Percentiles rank a stretch among this genome's conserved stretches.
phyloP scores from a whole-genome alignment of 306 rosid species.

The Medicago truncatula region DNA sequence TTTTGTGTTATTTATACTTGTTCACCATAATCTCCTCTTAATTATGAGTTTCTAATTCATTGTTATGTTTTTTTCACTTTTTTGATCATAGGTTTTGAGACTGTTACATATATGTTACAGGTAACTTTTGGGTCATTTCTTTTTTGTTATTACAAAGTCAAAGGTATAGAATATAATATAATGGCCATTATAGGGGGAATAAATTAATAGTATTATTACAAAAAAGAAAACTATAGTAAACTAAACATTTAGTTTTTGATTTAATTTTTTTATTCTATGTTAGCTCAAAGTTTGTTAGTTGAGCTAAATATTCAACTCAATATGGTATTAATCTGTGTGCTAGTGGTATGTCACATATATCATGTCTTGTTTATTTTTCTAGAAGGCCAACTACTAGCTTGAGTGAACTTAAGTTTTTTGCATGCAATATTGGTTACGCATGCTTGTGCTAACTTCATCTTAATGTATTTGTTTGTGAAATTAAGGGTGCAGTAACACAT shows the following conservation, averaged over 20 bases:
- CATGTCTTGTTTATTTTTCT: constrained; percentile 31
- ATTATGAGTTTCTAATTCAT: constrained; percentile 44
- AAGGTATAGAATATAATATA: background rate
- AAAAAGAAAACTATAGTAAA: background rate
- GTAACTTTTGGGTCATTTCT: constrained; percentile 41
- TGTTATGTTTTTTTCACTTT: constrained; percentile 37
- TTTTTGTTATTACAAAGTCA: constrained; percentile 18
- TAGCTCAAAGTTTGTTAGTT: background rate
- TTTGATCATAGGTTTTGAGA: constrained; percentile 78
- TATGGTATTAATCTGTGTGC: background rate
- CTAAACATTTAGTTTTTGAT: too few relatives aligned
- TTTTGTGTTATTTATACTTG: background rate
- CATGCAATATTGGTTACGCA: constrained; percentile 24
- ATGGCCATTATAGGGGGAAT: background rate
- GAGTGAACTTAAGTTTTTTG: constrained; percentile 34
- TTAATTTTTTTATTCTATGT: background rate
- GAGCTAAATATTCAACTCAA: background rate
- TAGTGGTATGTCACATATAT: background rate
- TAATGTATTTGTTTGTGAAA: constrained; percentile 28
- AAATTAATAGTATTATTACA: background rate
- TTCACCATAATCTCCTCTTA: background rate
- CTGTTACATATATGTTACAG: constrained; percentile 99
- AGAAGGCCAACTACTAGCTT: constrained; percentile 40
- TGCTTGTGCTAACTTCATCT: constrained; percentile 19
- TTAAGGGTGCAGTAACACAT: constrained; percentile 80